Conservation (phyloP, 2,329 filamentous ascomycete species). For the Aspergillus quadricinctus region DNA sequence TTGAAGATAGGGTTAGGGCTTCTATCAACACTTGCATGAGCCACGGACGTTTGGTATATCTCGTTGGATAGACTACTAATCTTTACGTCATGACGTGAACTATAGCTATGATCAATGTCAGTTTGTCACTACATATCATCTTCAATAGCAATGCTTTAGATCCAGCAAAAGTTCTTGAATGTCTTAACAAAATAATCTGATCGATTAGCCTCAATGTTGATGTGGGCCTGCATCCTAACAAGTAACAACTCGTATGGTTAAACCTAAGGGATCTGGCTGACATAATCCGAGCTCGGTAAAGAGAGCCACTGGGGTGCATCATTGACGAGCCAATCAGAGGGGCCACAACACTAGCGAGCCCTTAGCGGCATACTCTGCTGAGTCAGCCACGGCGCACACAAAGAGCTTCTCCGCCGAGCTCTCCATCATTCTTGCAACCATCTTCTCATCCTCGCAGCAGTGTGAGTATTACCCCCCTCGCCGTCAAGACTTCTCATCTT, state of each 20-base stretch:
- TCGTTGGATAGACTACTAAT: background rate
- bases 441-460: slow-evolving; percentile 44
- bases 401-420: slow-evolving; percentile 31
- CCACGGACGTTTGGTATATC: background rate
- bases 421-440: slow-evolving; percentile 39
- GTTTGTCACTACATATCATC: background rate
- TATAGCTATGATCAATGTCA: background rate
- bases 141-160: background rate
- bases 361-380: slow-evolving; percentile 28
- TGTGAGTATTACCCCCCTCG: slow-evolving; percentile 29
- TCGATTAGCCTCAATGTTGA: background rate
- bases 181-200: background rate
- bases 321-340: slow-evolving; percentile 13
- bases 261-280: background rate
- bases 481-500: slow-evolving; percentile 1
- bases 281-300: slow-evolving; percentile 20
- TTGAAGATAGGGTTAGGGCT: slow-evolving; percentile 13
- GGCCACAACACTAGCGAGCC: slow-evolving; percentile 22
- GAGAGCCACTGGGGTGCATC: background rate
- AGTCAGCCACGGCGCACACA: slow-evolving; percentile 41
- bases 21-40: background rate
- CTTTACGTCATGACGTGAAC: slow-evolving; percentile 3
- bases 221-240: too few species aligned
- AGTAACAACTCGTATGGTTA: too few species aligned
- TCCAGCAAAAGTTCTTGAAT: background rate